phyloP scores from a whole-genome alignment of 495 filamentous ascomycete species.

The Polyplosphaeria fusca region DNA sequence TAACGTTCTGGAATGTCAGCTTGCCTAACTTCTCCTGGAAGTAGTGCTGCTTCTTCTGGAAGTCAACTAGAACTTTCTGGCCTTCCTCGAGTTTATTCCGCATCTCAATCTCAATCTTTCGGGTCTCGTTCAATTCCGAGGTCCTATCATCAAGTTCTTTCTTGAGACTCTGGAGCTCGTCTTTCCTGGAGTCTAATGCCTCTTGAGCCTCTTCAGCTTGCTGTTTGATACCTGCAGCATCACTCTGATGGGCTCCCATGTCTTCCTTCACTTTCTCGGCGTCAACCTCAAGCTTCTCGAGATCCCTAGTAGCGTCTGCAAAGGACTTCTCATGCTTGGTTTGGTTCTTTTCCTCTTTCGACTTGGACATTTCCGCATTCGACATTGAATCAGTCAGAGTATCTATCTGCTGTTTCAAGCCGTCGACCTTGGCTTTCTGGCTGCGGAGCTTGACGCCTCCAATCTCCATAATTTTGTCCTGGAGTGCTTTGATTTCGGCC shows the following conservation, averaged over 20 bases:
- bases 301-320: conserved; percentile 69
- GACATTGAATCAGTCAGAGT: conserved; percentile 77
- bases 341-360: conserved; percentile 90
- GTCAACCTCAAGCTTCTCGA: conserved; percentile 66
- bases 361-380: conserved; percentile 75
- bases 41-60: conserved; percentile 77
- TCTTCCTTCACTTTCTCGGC: conserved; percentile 72
- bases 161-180: conserved; percentile 75
- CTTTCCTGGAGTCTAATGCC: conserved; percentile 72
- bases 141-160: conserved; percentile 81
- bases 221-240: conserved; percentile 67
- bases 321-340: conserved; percentile 80
- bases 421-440: conserved; percentile 92
- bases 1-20: conserved; percentile 72
- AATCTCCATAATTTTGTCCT: conserved; percentile 97
- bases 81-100: conserved; percentile 95
- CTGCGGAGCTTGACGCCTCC: conserved; percentile 87
- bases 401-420: conserved; percentile 79
- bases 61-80: conserved; percentile 81
- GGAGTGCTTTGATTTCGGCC: conserved; percentile 82
- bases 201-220: conserved; percentile 85
- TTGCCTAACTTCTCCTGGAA: conserved; percentile 88
- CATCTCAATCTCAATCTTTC: conserved; percentile 94
- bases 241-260: conserved; percentile 67
- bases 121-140: conserved; percentile 81